Conservation (phyloP, 192 early-diverging fungal genomes). For the Jimgerdemannia flammicorona region DNA sequence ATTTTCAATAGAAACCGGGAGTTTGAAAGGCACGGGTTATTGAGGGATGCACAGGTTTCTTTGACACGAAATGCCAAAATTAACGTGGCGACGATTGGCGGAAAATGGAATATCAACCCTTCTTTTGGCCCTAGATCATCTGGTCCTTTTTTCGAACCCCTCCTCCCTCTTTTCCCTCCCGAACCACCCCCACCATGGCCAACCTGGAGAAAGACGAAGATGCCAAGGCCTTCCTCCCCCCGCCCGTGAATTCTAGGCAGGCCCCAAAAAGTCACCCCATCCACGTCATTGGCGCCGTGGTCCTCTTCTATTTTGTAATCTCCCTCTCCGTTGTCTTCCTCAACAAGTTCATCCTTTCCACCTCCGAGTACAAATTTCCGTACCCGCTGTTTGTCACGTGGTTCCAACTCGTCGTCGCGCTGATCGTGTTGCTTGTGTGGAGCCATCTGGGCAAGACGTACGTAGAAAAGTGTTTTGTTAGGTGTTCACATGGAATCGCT, state of each 20-base stretch:
- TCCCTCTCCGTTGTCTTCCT: slow-evolving; percentile 64
- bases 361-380: slow-evolving; percentile 58
- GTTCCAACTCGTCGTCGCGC: slow-evolving; percentile 58
- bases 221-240: slow-evolving; percentile 35
- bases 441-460: slow-evolving; percentile 55
- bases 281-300: slow-evolving; percentile 40
- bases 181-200: slow-evolving; percentile 2
- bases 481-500: neutral
- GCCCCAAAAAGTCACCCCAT: slow-evolving; percentile 27
- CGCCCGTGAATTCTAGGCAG: slow-evolving; percentile 24
- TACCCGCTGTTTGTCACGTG: slow-evolving; percentile 67
- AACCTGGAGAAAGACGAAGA: slow-evolving; percentile 26
- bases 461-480: neutral
- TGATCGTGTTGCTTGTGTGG: slow-evolving; percentile 48
- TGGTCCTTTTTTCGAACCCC: no score
- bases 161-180: neutral
- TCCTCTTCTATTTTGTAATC: slow-evolving; percentile 58
- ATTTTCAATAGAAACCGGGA: no score
- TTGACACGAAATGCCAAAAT: no score
- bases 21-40: no score
- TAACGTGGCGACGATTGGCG: no score
- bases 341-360: slow-evolving; percentile 62
- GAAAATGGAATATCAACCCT: no score
- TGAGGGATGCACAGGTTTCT: no score
- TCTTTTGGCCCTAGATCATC: no score